A percentile compares a stretch with the other conserved stretches of the same genome.
These are phyloP conservation scores for Trametes cingulata DNA, from an alignment of 768 basidiomycete genomes.

Conservation along the genomic window DNA sequence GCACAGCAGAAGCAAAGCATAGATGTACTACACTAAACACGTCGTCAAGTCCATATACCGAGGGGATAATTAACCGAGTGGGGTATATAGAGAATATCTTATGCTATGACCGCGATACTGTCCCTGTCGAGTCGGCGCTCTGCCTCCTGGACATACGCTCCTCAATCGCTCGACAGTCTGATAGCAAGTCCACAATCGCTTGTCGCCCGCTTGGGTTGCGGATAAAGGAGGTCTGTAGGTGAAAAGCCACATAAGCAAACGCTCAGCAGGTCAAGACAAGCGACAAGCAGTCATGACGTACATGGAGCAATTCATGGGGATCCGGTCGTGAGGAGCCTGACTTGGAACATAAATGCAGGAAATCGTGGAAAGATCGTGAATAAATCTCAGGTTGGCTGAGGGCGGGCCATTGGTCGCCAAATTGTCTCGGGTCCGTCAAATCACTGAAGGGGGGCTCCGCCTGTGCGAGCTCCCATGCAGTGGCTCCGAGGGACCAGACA, in stretches of 20 bases:
- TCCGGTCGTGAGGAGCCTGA: conserved; percentile 56
- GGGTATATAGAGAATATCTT: conserved; percentile 25
- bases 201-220: conserved; percentile 67
- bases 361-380: conserved; percentile 72
- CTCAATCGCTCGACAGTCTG: conserved; percentile 70
- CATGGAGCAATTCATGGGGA: conserved; percentile 59
- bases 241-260: neutral
- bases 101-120: conserved; percentile 30
- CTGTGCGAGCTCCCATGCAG: conserved; percentile 81
- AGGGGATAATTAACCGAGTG: conserved; percentile 25
- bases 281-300: conserved; percentile 34
- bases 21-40: conserved; percentile 21
- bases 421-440: conserved; percentile 43
- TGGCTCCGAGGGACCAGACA: conserved; percentile 81
- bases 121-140: conserved; percentile 30
- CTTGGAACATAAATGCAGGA: conserved; percentile 66
- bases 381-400: conserved; percentile 58
- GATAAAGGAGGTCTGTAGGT: conserved; percentile 59
- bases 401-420: conserved; percentile 67
- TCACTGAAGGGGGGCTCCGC: conserved; percentile 72
- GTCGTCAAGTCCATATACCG: conserved; percentile 14
- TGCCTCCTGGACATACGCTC: conserved; percentile 34
- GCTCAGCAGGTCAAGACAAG: neutral
- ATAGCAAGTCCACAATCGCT: conserved; percentile 66
- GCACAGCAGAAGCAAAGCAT: conserved; percentile 17